These are phyloP conservation scores for Termitomyces heimii DNA, from an alignment of 768 basidiomycete species.

Conservation along the genomic window DNA sequence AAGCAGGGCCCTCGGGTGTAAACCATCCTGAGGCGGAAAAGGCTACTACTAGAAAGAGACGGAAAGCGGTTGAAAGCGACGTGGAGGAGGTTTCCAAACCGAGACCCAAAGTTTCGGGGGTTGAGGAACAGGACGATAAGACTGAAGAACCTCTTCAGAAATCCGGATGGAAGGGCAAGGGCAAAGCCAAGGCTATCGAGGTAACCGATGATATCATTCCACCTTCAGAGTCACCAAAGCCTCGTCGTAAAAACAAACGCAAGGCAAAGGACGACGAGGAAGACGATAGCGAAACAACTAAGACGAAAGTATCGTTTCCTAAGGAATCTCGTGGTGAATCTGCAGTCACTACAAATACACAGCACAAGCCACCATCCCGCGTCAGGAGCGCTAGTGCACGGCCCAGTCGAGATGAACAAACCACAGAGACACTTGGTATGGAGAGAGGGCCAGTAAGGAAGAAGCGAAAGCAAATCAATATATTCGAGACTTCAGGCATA, in stretches of 20 bases:
- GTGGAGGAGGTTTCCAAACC: slow-evolving; percentile 11
- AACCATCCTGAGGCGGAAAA: background rate
- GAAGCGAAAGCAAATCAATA: slow-evolving; percentile 66
- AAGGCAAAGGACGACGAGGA: slow-evolving; percentile 22
- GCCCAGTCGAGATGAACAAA: slow-evolving; percentile 3
- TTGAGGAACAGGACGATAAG: slow-evolving; percentile 13
- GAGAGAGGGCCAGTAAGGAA: slow-evolving; percentile 36
- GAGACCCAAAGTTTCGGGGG: slow-evolving; percentile 14
- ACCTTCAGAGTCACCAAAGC: background rate
- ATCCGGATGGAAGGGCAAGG: slow-evolving; percentile 24
- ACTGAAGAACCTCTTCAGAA: slow-evolving; percentile 14
- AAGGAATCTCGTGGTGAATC: slow-evolving; percentile 2
- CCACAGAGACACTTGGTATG: background rate
- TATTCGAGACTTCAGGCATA: slow-evolving; percentile 41
- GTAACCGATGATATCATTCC: slow-evolving; percentile 19
- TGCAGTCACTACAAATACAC: background rate
- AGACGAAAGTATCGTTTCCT: slow-evolving; percentile 12
- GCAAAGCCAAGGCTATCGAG: slow-evolving; percentile 19
- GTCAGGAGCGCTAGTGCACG: slow-evolving; percentile 10
- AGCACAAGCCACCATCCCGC: slow-evolving; percentile 12
- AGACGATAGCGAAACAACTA: slow-evolving; percentile 12
- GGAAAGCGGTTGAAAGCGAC: slow-evolving; percentile 13
- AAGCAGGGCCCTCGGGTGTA: slow-evolving; percentile 7
- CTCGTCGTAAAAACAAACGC: slow-evolving; percentile 19
- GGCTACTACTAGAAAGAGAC: slow-evolving; percentile 2